Percentiles rank a stretch among this genome's conserved stretches.
Evolutionary conservation across 148 eudicot species (phyloP).

Genomic region (Vaccinium myrtillus): DNA sequence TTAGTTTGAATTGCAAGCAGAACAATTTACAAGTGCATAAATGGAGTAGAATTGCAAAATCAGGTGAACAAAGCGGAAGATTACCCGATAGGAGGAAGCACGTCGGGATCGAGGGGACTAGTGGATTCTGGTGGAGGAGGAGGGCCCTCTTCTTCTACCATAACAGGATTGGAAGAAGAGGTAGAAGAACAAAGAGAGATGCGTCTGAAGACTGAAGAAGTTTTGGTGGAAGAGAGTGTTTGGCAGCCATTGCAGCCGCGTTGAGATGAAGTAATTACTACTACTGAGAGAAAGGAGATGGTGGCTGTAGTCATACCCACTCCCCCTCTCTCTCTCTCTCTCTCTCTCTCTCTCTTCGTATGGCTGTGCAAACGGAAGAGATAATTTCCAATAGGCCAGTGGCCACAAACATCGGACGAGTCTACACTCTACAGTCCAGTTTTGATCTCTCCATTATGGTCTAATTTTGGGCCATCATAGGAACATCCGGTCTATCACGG

Average conservation of each 20-base stretch:
- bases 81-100: constrained; percentile 41
- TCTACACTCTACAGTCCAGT: no score
- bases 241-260: constrained; percentile 2
- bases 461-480: no score
- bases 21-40: background rate
- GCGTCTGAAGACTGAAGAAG: background rate
- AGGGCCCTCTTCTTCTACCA: constrained; percentile 27
- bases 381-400: background rate
- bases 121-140: constrained; percentile 16
- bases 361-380: background rate
- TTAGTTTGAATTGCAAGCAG: background rate
- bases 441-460: no score
- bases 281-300: background rate
- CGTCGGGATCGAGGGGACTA: constrained; percentile 16
- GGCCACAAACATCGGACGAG: background rate
- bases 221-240: background rate
- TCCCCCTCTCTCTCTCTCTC: background rate
- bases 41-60: background rate
- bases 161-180: constrained; percentile 29
- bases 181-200: constrained; percentile 14
- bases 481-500: no score
- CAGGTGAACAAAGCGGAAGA: background rate
- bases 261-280: background rate
- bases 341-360: background rate
- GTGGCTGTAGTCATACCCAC: background rate